Evolutionary conservation across 345 rosid species (phyloP).

Genomic region (Turritis glabra): DNA sequence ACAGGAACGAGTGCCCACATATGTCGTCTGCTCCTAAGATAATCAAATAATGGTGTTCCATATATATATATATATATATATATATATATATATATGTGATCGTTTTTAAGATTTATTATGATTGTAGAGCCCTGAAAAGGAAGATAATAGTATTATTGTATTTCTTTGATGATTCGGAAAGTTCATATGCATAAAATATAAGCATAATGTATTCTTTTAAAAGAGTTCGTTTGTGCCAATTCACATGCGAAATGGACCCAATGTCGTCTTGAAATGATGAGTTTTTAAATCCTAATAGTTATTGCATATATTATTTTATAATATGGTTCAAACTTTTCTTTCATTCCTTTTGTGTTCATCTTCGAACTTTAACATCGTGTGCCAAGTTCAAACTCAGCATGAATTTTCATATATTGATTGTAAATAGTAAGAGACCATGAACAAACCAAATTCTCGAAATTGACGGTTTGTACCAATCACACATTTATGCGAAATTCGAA

Average conservation of each 20-base stretch:
- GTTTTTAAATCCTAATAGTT: background rate
- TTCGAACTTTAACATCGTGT: background rate
- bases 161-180: background rate
- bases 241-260: conserved; percentile 35
- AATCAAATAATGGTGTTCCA: conserved; percentile 7
- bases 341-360: background rate
- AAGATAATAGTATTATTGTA: background rate
- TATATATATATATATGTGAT: background rate
- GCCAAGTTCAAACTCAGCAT: background rate
- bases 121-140: background rate
- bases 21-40: background rate
- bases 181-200: background rate
- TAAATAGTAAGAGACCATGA: background rate
- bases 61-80: background rate
- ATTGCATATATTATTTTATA: background rate
- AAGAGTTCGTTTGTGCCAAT: conserved; percentile 19
- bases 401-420: background rate
- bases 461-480: too few relatives aligned
- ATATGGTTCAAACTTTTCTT: background rate
- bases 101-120: background rate
- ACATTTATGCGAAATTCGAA: too few relatives aligned
- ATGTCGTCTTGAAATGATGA: conserved; percentile 30
- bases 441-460: too few relatives aligned
- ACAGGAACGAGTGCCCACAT: background rate
- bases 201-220: background rate